These are phyloP conservation scores for Austroboletus niveus DNA, from an alignment of 1,284 basidiomycete species.

Conservation along the genomic window DNA sequence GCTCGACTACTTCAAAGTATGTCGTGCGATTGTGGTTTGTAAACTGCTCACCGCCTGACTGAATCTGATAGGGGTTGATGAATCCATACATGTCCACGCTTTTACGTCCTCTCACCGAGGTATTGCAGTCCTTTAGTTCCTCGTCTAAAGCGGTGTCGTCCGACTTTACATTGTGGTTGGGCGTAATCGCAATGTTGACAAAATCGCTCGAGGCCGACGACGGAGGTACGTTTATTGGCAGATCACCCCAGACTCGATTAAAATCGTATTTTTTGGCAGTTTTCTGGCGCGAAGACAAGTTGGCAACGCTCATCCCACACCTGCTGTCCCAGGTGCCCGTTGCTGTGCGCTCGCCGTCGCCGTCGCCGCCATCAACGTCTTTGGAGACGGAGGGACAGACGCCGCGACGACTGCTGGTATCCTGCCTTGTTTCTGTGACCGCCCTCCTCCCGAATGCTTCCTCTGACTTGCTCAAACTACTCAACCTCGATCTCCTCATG, in stretches of 20 bases:
- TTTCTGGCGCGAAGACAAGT: conserved; percentile 86
- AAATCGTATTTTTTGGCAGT: conserved; percentile 39
- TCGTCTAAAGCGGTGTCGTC: conserved; percentile 10
- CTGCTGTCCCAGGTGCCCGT: conserved; percentile 25
- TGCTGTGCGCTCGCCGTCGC: conserved; percentile 11
- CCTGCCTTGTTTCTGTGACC: conserved; percentile 22
- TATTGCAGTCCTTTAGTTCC: conserved; percentile 52
- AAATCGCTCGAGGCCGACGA: conserved; percentile 82
- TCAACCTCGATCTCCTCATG: conserved; percentile 87
- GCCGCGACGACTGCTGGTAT: conserved; percentile 10
- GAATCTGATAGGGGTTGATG: conserved; percentile 64
- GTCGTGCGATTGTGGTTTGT: conserved; percentile 7
- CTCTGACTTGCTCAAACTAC: conserved; percentile 60
- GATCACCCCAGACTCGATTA: not conserved
- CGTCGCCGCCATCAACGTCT: not conserved
- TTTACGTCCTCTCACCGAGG: conserved; percentile 65
- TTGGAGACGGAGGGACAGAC: conserved; percentile 5
- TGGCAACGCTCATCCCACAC: conserved; percentile 43
- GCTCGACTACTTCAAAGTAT: conserved; percentile 83
- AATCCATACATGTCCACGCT: conserved; percentile 87
- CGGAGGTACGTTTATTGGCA: conserved; percentile 52
- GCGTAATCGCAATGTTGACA: conserved; percentile 61
- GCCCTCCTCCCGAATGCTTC: conserved; percentile 20
- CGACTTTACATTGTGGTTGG: conserved; percentile 58
- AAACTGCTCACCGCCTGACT: conserved; percentile 4